These are phyloP conservation scores for Fusarium setosum DNA, from an alignment of 2,329 filamentous ascomycete genomes.

Conservation along the genomic window DNA sequence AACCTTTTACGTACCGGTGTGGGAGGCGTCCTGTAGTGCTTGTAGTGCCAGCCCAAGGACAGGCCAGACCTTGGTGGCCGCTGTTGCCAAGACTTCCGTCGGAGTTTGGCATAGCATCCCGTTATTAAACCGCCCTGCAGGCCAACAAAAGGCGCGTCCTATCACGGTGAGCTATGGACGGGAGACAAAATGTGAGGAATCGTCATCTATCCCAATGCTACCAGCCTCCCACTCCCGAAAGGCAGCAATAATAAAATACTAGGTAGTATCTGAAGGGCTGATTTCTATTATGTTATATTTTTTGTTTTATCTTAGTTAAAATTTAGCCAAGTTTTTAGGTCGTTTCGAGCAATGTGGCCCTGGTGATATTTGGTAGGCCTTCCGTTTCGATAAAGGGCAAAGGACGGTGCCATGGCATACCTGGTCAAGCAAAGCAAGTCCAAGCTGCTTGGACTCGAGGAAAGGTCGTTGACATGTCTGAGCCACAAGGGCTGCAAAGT, in stretches of 20 bases:
- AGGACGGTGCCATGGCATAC: constrained; percentile 23
- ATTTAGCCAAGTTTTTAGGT: too few relatives aligned
- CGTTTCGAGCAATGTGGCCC: too few relatives aligned
- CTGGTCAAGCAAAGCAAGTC: constrained; percentile 25
- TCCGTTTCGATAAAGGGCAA: too few relatives aligned
- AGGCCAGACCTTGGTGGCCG: constrained; percentile 27
- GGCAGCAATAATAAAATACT: too few relatives aligned
- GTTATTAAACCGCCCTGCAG: constrained; percentile 21
- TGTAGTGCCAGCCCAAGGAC: constrained; percentile 18
- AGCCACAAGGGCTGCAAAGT: not conserved
- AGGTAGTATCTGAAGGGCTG: too few relatives aligned
- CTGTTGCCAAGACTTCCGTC: constrained; percentile 33
- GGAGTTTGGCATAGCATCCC: constrained; percentile 21
- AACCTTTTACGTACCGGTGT: constrained; percentile 27
- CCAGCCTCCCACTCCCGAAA: too few relatives aligned
- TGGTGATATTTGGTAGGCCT: too few relatives aligned
- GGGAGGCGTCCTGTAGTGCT: constrained; percentile 18
- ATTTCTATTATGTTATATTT: too few relatives aligned
- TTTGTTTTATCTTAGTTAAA: too few relatives aligned
- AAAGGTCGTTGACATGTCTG: not conserved
- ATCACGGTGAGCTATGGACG: too few relatives aligned
- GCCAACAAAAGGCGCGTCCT: constrained; percentile 12
- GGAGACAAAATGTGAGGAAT: too few relatives aligned
- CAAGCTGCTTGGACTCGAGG: constrained; percentile 1
- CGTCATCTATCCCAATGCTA: too few relatives aligned